Base-by-base conservation (phyloP, 2,329 filamentous ascomycete genomes). In the Beauveria brongniartii region DNA sequence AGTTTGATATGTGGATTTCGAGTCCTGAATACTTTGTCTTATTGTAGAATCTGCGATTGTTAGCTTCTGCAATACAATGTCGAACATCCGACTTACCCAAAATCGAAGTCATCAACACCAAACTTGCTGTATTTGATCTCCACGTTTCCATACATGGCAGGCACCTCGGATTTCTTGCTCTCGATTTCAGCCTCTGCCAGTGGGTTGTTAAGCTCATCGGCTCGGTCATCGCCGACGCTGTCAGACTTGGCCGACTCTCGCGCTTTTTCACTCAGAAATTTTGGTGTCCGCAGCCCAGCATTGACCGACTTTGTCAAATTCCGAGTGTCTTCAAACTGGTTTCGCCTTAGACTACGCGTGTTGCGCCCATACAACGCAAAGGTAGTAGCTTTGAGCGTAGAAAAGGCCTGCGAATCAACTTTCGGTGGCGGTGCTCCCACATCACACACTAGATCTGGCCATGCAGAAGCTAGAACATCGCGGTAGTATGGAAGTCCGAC, bases 51-150 rank as follows among this genome's bases (percentile, higher is more conserved):
- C 91, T 91, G 65, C 4, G 14, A 16, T 24, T 20, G 61, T 70
- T 28, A 72, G 68, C 47, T n/a, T 1, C 30, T n/a, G 16, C 7
- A 34, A 8, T 24, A 37, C 58, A 62, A 52, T 64, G 62, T 28
- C n/a, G 22, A 30, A 46, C 12, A 40, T 28, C 28, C 24, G 34
- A 74, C 85, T 68, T 77, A 91, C 86, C 89, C 89, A 75, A 99
- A 99, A 73, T 99, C 94, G 72, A 99, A 99, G 73, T 99, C 95
- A 69, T 97, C 93, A n/a, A 99, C 92, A 22, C 94, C 94, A 73
- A 97, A 99, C 71, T 92, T 95, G 80, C 93, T 97, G 78, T 97
- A 99, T 72, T 97, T 97, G 76, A 99, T 99, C 73, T 97, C 93
- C 12, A 97, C 90, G 68, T 92, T 92, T 65, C 90, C 87, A 73